Conservation (phyloP, 805 yeast species). For the Candida montana region DNA sequence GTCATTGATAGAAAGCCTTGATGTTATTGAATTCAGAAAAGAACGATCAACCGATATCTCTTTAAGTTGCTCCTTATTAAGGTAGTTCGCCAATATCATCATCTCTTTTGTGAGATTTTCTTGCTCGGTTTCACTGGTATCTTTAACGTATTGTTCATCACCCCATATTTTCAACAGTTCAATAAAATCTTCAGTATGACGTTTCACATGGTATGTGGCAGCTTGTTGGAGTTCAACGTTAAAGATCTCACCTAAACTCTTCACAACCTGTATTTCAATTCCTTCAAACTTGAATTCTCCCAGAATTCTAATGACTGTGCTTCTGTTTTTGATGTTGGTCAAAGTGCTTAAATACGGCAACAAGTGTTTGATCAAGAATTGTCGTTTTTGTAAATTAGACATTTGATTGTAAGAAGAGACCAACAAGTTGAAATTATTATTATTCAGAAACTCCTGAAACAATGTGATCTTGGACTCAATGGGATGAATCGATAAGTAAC, state of each 20-base stretch:
- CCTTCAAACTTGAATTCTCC: constrained; percentile 2
- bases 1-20: constrained; percentile 47
- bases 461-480: constrained; percentile 16
- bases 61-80: constrained; percentile 20
- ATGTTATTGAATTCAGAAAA: constrained; percentile 49
- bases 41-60: constrained; percentile 30
- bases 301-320: constrained; percentile 11
- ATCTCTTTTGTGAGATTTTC: constrained; percentile 43
- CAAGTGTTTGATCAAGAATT: constrained; percentile 13
- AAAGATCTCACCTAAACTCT: constrained; percentile 4
- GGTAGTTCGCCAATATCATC: constrained; percentile 29
- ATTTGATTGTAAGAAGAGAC: not conserved
- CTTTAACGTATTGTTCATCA: constrained; percentile 30
- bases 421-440: constrained; percentile 6
- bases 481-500: constrained; percentile 23
- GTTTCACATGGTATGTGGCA: constrained; percentile 6
- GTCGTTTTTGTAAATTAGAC: constrained; percentile 15
- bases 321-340: constrained; percentile 7
- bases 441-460: constrained; percentile 14
- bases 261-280: constrained; percentile 9
- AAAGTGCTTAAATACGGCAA: constrained; percentile 14
- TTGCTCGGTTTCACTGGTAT: constrained; percentile 40
- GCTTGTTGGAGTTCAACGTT: constrained; percentile 13
- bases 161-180: constrained; percentile 31
- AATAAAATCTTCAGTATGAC: constrained; percentile 1